Evolutionary conservation across 495 filamentous ascomycete species (phyloP), one percentile per base, ranked within the genome.

Genomic region (Poronia punctata): DNA sequence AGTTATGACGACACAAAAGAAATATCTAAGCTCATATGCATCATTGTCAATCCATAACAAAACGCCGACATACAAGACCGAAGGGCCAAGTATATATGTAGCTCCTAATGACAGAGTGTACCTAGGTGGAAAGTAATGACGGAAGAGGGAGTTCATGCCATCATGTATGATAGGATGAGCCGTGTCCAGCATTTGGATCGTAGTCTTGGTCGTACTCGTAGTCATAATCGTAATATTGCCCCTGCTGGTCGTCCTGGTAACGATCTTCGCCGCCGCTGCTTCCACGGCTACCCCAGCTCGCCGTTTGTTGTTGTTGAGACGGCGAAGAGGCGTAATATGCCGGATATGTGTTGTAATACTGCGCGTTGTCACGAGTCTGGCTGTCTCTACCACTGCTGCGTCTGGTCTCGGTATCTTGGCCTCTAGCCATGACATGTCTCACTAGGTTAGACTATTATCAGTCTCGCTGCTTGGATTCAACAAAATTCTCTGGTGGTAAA

Each of bases 361-460:
- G 38, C 15, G 45, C n/a, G 24, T 43, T 32, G 28, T 50, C 49
- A 7, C 44, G 26, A 1, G 35, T 35, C 20, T 47, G 26, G 16
- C 48, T 38, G 16, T 45, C 51, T 12, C 54, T 43, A 15, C 52
- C 36, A 40, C 50, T 58, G 45, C 55, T 49, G 10, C 50, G 57
- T 30, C 55, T 49, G 38, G 54, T 58, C 38, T 72, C 70, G 18
- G 57, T 60, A 29, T 67, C 62, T 45, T 75, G 71, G 12, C 79
- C 78, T 7, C 63, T 58, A 7, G 68, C 57, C 0, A 82, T 60
- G 3, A 80, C 63, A 45, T 76, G 69, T 19, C 59, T 57, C 61
- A 84, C 42, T 45, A 27, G 10, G n/a, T 19, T 4, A 29, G 16
- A 35, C n/a, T n/a, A n/a, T n/a, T n/a, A 22, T 45, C 28, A 45